Base-by-base conservation (phyloP, 2,329 filamentous ascomycete species). In the Cladorrhinum sp. region DNA sequence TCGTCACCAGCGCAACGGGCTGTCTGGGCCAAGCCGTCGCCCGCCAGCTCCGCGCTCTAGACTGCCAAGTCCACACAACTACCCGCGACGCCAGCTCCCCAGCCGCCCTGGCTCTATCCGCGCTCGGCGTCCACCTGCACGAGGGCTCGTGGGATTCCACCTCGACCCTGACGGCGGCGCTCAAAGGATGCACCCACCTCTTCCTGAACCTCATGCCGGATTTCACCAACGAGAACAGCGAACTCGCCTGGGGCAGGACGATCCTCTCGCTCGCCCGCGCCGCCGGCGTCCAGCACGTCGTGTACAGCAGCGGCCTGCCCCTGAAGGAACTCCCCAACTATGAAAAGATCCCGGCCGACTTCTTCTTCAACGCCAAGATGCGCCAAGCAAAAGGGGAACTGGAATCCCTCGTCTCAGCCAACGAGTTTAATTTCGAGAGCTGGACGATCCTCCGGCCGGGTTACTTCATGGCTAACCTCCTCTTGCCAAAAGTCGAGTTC, bases 401-500 rank as follows among this genome's bases (percentile, higher is more conserved):
- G 22, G 81, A 84, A 62, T 61, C 71, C 1, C 69, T 70, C 20
- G 67, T 80, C 3, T 18, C 38, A n/a, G n/a, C n/a, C 25, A 69
- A 73, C 20, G 57, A 65, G 8, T 67, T 70, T 1, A 74, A 74
- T 1, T 77, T 81, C 60, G 62, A 74, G 13, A 63, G 67, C 7
- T 83, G 77, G 76, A 82, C 81, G 0, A 74, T 84, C 22, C 66
- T 85, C 1, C 78, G 79, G 1, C 79, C 79, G 0, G 78, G 77
- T 1, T 76, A 74, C 65, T 84, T 85, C 72, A 80, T 81, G 76
- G 73, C 75, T 20, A 84, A 85, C 65, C 79, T 78, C 62, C 52
- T 82, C 3, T 59, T 69, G 3, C 80, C 80, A 2, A 69, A 76
- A 10, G 74, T 76, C 1, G 56, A 55, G 8, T 72, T 77, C 1